Evolutionary conservation across 2,329 filamentous ascomycete species (phyloP), one percentile per base, ranked within the genome.

Genomic region (Cladophialophora exuberans): DNA sequence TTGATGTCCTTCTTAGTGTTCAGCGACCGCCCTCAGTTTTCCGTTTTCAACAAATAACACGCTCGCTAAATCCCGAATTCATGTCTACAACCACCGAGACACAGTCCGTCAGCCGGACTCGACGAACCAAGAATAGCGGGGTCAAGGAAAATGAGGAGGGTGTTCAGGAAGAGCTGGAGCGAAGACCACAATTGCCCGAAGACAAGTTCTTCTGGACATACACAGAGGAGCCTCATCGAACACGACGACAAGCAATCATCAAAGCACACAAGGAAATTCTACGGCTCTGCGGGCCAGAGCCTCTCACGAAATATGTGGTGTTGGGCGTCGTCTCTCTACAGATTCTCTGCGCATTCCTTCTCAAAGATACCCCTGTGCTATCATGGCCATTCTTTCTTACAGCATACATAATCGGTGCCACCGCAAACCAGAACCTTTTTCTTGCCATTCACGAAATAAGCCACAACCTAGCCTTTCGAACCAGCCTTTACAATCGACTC

Each of bases 381-480:
- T 94, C 90, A 56, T 89, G 85, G 82, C 84, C 80, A 62, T 97
- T 95, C 78, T 87, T 95, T 79, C 79, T 87, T 52, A 88, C 91
- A 0, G 91, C 90, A 61, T 99, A 99, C 74, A 76, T 96, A 51
- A 81, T 99, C 60, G 94, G 94, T 54, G 94, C 94, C 25, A 97
- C 94, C 0, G 86, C 93, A 51, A 99, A 97, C 79, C 94, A 99
- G 79, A 99, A 99, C 73, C 83, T 97, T 46, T 99, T 99, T 78
- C 85, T 99, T 36, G 91, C 94, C 56, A 99, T 99, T 69, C 94
- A 99, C 77, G 94, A 99, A 76, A 97, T 99, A 72, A 96, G 90
- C 13, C 94, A 99, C 77, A 99, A 99, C 71, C 80, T 99, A 60
- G 94, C 93, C 30, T 97, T 97, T 80, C 85, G 84, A 63, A 92